Evolutionary conservation across 441 rosid species (phyloP), one percentile per base, ranked within the genome.

Genomic region (Francoa sonchifolia): DNA sequence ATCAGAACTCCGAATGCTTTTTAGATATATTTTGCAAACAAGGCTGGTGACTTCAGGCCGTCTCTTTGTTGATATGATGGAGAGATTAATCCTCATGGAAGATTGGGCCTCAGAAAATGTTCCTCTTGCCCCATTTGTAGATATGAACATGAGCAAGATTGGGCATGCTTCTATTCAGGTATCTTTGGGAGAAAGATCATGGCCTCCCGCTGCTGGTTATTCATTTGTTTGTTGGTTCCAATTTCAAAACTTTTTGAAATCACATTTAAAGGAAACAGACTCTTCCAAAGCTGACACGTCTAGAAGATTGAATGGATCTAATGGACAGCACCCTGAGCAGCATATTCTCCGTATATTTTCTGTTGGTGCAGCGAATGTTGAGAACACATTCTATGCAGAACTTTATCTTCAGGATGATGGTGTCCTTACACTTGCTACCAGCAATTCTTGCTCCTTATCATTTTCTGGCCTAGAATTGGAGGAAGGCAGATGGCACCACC

Each of bases 141-240:
- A 77, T 81, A 75, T 89, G 94, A 84, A 82, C 55, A 84, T 89
- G 95, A 77, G 76, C 59, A 89, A 77, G 69, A 59, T 71, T 44
- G 97, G 97, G 26, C 88, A 84, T 63, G 94, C 95, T 58, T 79
- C 97, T 61, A 62, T 89, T 57, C 97, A 89, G 74, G 97, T 79
- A 35, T 81, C 97, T 50, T 58, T 89, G n/a, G 97, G 97, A 50
- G 97, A 84, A 64, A 79, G 97, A 69, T 84, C 95, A 42, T 89
- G 97, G 97, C 97, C 97, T 54, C 97, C 95, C 54, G 95, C 94
- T 40, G 97, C 94, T 55, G 97, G 97, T 37, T 89, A 89, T 79
- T 89, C 97, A 31, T 89, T 89, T 69, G 79, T 69, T 44, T 84
- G 97, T 47, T 89, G 97, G 97, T 81, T 89, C 65, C 94, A 89